These are phyloP conservation scores for Mycosphaerella sp. DNA, from an alignment of 2,329 filamentous ascomycete species.

Conservation along the genomic window DNA sequence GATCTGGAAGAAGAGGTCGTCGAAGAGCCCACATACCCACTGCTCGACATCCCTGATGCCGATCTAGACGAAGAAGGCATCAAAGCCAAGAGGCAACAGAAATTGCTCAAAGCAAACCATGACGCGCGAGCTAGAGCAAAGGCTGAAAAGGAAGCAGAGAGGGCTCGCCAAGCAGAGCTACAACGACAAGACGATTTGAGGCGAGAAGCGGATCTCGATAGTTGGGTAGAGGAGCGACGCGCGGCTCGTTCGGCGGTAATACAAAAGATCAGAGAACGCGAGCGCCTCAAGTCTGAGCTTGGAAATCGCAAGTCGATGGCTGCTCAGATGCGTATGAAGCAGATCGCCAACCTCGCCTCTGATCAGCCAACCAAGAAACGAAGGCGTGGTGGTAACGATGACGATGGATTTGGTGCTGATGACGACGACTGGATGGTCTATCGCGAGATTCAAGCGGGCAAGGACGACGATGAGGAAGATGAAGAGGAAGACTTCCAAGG, in stretches of 20 bases:
- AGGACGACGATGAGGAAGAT: slow-evolving; percentile 87
- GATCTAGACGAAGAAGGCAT: slow-evolving; percentile 84
- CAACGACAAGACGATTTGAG: slow-evolving; percentile 77
- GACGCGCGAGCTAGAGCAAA: slow-evolving; percentile 92
- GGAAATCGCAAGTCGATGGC: slow-evolving; percentile 95
- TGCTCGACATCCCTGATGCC: slow-evolving; percentile 85
- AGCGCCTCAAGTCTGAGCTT: slow-evolving; percentile 86
- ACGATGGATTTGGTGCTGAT: slow-evolving; percentile 94
- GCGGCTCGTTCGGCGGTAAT: slow-evolving; percentile 63
- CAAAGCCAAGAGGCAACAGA: slow-evolving; percentile 89
- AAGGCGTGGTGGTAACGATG: slow-evolving; percentile 79
- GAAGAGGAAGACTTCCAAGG: slow-evolving; percentile 81
- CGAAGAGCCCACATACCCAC: slow-evolving; percentile 76
- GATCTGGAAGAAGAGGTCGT: slow-evolving; percentile 68
- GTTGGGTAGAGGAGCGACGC: slow-evolving; percentile 79
- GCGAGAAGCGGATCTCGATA: slow-evolving; percentile 74
- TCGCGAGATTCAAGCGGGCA: slow-evolving; percentile 79
- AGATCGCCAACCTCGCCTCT: slow-evolving; percentile 88
- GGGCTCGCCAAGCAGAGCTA: slow-evolving; percentile 74
- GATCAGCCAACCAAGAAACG: slow-evolving; percentile 69
- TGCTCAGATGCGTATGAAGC: slow-evolving; percentile 97
- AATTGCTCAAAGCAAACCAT: slow-evolving; percentile 87
- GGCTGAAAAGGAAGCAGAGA: slow-evolving; percentile 90
- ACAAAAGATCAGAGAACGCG: slow-evolving; percentile 84
- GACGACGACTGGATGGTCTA: slow-evolving; percentile 99